These are phyloP conservation scores for Fraxinus platypoda DNA, from an alignment of 305 asterid genomes.

Conservation along the genomic window DNA sequence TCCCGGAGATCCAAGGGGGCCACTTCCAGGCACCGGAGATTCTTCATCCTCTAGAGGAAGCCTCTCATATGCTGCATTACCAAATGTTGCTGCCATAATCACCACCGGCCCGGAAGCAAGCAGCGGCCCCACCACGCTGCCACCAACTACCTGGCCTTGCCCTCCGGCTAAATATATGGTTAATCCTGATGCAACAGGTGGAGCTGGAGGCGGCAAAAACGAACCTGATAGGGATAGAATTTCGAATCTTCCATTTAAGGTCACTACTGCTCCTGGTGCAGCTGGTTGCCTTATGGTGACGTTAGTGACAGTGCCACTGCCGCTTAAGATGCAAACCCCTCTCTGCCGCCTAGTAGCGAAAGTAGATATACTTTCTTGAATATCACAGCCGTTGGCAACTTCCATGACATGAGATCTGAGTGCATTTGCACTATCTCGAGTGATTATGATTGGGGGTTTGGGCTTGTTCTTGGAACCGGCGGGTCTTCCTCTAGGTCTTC, in stretches of 20 bases:
- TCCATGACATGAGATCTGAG: slow-evolving; percentile 83
- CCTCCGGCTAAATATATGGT: slow-evolving; percentile 76
- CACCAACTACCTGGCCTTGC: slow-evolving; percentile 89
- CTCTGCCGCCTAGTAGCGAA: slow-evolving; percentile 77
- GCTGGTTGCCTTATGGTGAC: slow-evolving; percentile 80
- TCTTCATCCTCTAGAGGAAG: slow-evolving; percentile 83
- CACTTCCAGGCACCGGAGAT: slow-evolving; percentile 30
- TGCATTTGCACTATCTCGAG: slow-evolving; percentile 83
- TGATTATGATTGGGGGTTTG: slow-evolving; percentile 81
- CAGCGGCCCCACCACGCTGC: slow-evolving; percentile 76
- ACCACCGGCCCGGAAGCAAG: slow-evolving; percentile 78
- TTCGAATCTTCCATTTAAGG: slow-evolving; percentile 73
- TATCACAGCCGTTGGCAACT: slow-evolving; percentile 64
- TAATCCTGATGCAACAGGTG: slow-evolving; percentile 69
- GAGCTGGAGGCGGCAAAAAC: slow-evolving; percentile 80
- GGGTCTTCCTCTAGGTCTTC: slow-evolving; percentile 74
- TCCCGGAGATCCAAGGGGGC: slow-evolving; percentile 46
- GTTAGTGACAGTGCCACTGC: slow-evolving; percentile 71
- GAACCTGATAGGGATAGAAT: slow-evolving; percentile 79
- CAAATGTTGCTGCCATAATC: slow-evolving; percentile 85
- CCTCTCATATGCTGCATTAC: slow-evolving; percentile 84
- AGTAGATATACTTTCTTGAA: slow-evolving; percentile 62
- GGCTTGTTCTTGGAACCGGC: slow-evolving; percentile 82
- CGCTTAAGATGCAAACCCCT: slow-evolving; percentile 77
- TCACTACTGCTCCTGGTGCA: slow-evolving; percentile 67